Percentiles rank a stretch among this genome's conserved stretches.
phyloP scores from a whole-genome alignment of 345 rosid species.

The Bruguiera sexangula region DNA sequence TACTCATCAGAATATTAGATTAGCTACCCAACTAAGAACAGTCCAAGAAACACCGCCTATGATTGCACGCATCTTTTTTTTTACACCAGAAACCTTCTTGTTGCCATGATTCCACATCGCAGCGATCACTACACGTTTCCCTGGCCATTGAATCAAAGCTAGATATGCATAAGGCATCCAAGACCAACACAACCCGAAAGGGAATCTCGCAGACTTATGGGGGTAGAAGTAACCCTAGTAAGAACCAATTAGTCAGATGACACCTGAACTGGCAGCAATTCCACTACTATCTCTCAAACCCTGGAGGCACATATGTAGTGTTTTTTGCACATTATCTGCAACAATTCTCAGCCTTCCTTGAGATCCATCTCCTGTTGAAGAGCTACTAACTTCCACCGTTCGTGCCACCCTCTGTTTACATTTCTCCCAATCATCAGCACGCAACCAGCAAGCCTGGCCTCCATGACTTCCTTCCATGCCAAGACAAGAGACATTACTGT shows the following conservation, averaged over 20 bases:
- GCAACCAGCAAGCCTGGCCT: slow-evolving; percentile 87
- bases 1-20: slow-evolving; percentile 17
- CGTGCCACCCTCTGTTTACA: slow-evolving; percentile 78
- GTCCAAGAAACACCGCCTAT: neutral
- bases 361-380: slow-evolving; percentile 45
- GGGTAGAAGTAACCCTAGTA: neutral
- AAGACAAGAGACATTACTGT: slow-evolving; percentile 51
- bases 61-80: neutral
- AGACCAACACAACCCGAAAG: neutral
- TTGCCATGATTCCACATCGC: neutral
- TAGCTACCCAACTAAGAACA: neutral
- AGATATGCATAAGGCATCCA: neutral
- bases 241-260: slow-evolving; percentile 11
- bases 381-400: slow-evolving; percentile 51
- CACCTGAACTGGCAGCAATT: slow-evolving; percentile 32
- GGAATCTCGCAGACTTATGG: neutral
- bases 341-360: slow-evolving; percentile 77
- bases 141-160: neutral
- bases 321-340: slow-evolving; percentile 78
- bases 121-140: neutral
- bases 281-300: slow-evolving; percentile 58
- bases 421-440: slow-evolving; percentile 85
- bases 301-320: slow-evolving; percentile 64
- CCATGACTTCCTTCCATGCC: slow-evolving; percentile 99
- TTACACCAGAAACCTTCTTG: neutral